A percentile compares a stretch with the other conserved stretches of the same genome.
phyloP scores from a whole-genome alignment of 768 basidiomycete species.

The Holtermannia corniformis region DNA sequence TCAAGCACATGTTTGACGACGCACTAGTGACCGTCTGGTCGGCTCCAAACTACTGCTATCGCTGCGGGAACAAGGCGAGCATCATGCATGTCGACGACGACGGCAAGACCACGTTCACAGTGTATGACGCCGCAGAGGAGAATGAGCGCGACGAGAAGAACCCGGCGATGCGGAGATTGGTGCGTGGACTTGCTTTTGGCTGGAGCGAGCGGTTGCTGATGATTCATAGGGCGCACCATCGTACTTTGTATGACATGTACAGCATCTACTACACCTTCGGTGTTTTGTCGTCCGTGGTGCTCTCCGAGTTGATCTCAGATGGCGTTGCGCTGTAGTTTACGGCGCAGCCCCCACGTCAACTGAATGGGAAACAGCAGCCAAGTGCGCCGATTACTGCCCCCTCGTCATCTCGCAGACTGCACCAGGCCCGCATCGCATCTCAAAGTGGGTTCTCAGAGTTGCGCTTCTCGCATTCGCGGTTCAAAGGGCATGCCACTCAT shows the following conservation, averaged over 20 bases:
- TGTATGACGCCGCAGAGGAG: slow-evolving; percentile 79
- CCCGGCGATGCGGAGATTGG: slow-evolving; percentile 59
- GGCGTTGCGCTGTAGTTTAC: too few species aligned
- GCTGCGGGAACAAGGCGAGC: slow-evolving; percentile 76
- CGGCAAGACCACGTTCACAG: slow-evolving; percentile 57
- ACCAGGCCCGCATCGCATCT: too few species aligned
- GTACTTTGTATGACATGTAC: slow-evolving; percentile 13
- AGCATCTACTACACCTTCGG: too few species aligned
- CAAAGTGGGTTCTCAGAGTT: too few species aligned
- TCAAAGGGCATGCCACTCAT: too few species aligned
- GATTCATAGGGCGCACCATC: slow-evolving; percentile 11
- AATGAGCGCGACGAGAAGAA: slow-evolving; percentile 76
- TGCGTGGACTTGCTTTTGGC: slow-evolving; percentile 41
- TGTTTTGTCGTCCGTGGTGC: too few species aligned
- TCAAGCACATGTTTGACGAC: slow-evolving; percentile 41
- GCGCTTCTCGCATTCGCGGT: too few species aligned
- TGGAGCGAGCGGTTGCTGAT: neutral
- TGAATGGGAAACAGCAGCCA: too few species aligned
- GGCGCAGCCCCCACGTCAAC: too few species aligned
- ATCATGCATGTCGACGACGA: slow-evolving; percentile 73
- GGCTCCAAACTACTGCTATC: slow-evolving; percentile 43
- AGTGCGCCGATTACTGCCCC: too few species aligned
- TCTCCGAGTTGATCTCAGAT: too few species aligned
- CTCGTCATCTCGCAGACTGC: too few species aligned
- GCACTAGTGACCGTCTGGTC: slow-evolving; percentile 40